A percentile compares a stretch with the other conserved stretches of the same genome.
phyloP scores from a whole-genome alignment of 192 early-diverging fungal species.

The Coemansia sp. region DNA sequence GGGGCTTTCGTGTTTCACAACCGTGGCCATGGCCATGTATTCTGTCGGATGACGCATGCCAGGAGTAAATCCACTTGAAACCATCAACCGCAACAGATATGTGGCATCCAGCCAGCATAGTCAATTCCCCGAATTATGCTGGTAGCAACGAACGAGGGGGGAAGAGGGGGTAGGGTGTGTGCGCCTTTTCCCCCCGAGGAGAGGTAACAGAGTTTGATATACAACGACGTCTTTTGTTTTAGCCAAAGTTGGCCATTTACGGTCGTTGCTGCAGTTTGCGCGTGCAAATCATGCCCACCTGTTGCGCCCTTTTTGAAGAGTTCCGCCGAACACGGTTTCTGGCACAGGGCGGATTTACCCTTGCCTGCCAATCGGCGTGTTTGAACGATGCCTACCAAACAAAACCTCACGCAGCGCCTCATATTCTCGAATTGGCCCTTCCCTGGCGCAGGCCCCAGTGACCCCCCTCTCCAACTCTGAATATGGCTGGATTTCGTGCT shows the following conservation, averaged over 20 bases:
- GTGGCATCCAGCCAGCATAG: neutral
- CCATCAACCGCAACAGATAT: neutral
- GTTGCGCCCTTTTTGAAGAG: neutral
- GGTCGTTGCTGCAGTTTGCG: neutral
- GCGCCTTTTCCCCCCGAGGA: no score
- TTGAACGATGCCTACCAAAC: neutral
- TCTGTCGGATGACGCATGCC: neutral
- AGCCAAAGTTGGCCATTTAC: neutral
- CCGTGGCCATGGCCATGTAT: neutral
- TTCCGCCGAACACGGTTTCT: neutral
- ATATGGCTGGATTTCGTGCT: no score
- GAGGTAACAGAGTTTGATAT: no score
- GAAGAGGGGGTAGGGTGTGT: neutral
- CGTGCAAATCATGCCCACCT: neutral
- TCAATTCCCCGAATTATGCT: no score
- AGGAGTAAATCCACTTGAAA: neutral
- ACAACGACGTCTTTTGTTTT: neutral
- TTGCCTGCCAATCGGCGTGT: neutral
- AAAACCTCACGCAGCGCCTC: neutral
- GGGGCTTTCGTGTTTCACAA: neutral
- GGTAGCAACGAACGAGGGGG: neutral
- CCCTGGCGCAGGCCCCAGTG: no score
- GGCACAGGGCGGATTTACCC: neutral
- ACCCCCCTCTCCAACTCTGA: no score
- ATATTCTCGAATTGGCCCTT: neutral